A percentile compares a stretch with the other conserved stretches of the same genome.
phyloP scores from a whole-genome alignment of 305 asterid genomes.

The Solanum chacoense region DNA sequence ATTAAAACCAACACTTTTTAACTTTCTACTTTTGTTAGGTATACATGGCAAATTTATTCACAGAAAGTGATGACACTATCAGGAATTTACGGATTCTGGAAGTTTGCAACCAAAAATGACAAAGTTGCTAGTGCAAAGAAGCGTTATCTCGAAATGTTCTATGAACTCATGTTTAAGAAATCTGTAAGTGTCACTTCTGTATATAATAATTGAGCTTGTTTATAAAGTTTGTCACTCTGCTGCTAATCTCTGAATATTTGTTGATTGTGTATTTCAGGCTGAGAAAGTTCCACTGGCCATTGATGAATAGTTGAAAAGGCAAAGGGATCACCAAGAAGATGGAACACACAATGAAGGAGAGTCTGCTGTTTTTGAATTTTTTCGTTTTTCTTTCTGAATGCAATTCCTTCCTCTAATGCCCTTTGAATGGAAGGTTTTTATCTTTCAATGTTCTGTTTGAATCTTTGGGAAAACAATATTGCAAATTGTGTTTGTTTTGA shows the following conservation, averaged over 20 bases:
- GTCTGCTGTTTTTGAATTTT: neutral
- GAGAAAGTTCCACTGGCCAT: conserved; percentile 58
- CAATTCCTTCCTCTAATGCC: neutral
- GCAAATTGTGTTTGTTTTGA: neutral
- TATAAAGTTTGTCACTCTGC: neutral
- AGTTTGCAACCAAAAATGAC: conserved; percentile 51
- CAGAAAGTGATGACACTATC: conserved; percentile 56
- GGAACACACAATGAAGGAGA: neutral
- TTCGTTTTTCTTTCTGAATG: neutral
- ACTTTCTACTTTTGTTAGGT: conserved; percentile 19
- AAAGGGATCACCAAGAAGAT: neutral
- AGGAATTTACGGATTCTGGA: conserved; percentile 75
- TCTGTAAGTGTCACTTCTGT: conserved; percentile 23
- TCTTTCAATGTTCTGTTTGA: neutral
- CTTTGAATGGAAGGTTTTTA: neutral
- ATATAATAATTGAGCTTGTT: neutral
- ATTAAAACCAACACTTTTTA: neutral
- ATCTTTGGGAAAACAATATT: neutral
- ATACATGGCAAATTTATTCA: conserved; percentile 75
- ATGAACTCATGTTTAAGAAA: conserved; percentile 42
- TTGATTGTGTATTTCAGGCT: conserved; percentile 30
- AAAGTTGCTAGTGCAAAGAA: conserved; percentile 41
- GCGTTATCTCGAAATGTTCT: conserved; percentile 69
- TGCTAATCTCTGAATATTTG: neutral
- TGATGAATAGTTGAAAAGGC: conserved; percentile 22